A percentile compares a stretch with the other conserved stretches of the same genome.
Evolutionary conservation across 2,329 filamentous ascomycete species (phyloP).

Genomic region (Xylariaceae sp.): DNA sequence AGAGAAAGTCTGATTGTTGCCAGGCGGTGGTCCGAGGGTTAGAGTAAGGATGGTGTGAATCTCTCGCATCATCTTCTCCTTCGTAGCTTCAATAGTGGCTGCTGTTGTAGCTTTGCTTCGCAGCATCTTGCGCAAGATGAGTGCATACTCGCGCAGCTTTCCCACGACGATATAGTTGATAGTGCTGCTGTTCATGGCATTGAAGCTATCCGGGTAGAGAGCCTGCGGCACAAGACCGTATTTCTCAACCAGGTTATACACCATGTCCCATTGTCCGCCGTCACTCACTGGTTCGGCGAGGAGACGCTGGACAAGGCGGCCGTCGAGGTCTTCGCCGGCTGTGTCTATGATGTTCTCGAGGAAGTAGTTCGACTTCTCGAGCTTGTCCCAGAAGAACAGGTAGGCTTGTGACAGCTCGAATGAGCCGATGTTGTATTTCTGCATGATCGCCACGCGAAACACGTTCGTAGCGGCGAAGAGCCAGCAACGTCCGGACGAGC

Average conservation of each 20-base stretch:
- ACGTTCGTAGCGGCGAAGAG: constrained; percentile 89
- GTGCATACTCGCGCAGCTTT: constrained; percentile 80
- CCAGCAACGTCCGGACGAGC: constrained; percentile 81
- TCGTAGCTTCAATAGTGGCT: constrained; percentile 46
- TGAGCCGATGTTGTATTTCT: constrained; percentile 68
- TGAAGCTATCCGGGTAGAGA: constrained; percentile 79
- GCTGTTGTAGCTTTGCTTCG: constrained; percentile 32
- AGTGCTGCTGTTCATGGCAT: constrained; percentile 64
- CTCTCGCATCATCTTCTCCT: constrained; percentile 73
- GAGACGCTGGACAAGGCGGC: constrained; percentile 67
- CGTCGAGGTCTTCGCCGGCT: constrained; percentile 64
- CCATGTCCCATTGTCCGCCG: constrained; percentile 91
- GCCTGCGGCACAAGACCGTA: constrained; percentile 83
- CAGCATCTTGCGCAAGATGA: constrained; percentile 63
- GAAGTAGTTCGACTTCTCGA: constrained; percentile 89
- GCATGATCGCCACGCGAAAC: constrained; percentile 84
- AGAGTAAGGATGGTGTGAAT: constrained; percentile 79
- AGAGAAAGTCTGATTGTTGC: constrained; percentile 63
- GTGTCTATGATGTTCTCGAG: constrained; percentile 80
- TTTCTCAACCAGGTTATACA: constrained; percentile 78
- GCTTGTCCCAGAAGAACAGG: constrained; percentile 90
- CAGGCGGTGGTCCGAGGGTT: constrained; percentile 74
- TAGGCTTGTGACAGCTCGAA: constrained; percentile 89
- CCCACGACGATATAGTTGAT: constrained; percentile 75
- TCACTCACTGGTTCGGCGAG: constrained; percentile 68